phyloP scores from a whole-genome alignment of 371 early-diverging fungal species.

The Mortierella sp. region DNA sequence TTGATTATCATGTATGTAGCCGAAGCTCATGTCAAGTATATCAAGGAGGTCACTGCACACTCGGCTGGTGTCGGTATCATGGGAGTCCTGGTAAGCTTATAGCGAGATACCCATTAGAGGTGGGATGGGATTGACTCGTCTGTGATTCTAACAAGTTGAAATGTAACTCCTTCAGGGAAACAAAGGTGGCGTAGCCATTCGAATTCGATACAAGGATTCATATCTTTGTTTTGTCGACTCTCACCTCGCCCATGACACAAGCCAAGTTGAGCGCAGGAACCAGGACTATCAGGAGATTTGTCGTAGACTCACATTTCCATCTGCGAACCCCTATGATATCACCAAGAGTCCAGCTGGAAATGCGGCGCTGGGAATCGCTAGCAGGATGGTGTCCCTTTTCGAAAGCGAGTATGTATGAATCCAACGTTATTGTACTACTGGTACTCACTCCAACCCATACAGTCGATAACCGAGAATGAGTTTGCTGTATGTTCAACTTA shows the following conservation, averaged over 20 bases:
- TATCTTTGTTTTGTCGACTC: slow-evolving; percentile 88
- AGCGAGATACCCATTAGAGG: background rate
- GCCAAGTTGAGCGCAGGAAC: slow-evolving; percentile 84
- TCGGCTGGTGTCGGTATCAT: slow-evolving; percentile 82
- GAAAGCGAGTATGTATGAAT: slow-evolving; percentile 70
- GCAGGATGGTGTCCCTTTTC: slow-evolving; percentile 63
- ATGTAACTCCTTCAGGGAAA: slow-evolving; percentile 90
- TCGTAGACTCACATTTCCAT: slow-evolving; percentile 73
- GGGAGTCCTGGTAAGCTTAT: slow-evolving; percentile 76
- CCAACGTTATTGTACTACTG: background rate
- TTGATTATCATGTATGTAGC: slow-evolving; percentile 84
- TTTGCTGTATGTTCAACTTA: background rate
- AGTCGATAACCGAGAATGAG: no score
- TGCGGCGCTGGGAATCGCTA: slow-evolving; percentile 15
- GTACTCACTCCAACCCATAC: no score
- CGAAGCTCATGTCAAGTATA: slow-evolving; percentile 57
- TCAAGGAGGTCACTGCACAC: slow-evolving; percentile 69
- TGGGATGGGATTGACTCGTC: background rate
- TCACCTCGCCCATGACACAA: slow-evolving; percentile 90
- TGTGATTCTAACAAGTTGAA: no score
- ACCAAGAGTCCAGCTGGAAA: slow-evolving; percentile 47
- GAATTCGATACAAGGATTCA: slow-evolving; percentile 81
- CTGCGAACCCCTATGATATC: slow-evolving; percentile 53
- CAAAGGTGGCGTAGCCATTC: slow-evolving; percentile 91
- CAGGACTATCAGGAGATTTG: slow-evolving; percentile 89